These are phyloP conservation scores for Botrytis elliptica DNA, from an alignment of 2,329 filamentous ascomycete genomes.

Conservation along the genomic window DNA sequence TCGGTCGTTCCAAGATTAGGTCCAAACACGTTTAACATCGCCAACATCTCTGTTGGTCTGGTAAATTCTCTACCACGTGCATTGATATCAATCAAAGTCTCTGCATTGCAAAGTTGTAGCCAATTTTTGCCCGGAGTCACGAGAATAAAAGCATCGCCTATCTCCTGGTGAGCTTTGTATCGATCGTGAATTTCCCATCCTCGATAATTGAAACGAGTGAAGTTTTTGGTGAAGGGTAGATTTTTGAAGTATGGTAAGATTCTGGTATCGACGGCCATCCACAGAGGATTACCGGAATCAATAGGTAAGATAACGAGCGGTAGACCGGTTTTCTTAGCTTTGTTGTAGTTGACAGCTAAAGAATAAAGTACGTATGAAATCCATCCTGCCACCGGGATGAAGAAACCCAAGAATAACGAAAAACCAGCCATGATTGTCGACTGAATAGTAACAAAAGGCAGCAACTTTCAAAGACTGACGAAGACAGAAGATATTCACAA, in stretches of 20 bases:
- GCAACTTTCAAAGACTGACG: neutral
- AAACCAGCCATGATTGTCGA: neutral
- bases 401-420: constrained; percentile 8
- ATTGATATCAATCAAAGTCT: constrained; percentile 4
- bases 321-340: constrained; percentile 7
- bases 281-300: constrained; percentile 15
- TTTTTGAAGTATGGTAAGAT: constrained; percentile 10
- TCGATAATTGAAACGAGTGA: constrained; percentile 18
- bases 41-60: constrained; percentile 15
- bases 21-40: constrained; percentile 15
- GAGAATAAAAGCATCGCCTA: constrained; percentile 18
- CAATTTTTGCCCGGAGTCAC: constrained; percentile 19
- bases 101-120: constrained; percentile 15
- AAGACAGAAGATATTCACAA: constrained; percentile 2
- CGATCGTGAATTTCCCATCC: constrained; percentile 21
- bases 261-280: constrained; percentile 13
- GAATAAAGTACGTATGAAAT: constrained; percentile 8
- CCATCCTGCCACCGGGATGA: constrained; percentile 6
- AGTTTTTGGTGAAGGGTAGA: constrained; percentile 19
- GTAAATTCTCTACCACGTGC: constrained; percentile 2
- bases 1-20: constrained; percentile 16
- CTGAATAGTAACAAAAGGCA: neutral
- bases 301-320: constrained; percentile 15
- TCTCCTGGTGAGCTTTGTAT: constrained; percentile 13
- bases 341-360: constrained; percentile 6